Evolutionary conservation across 345 rosid genomes (phyloP), one percentile per base, ranked within the genome.

Genomic region (Murraya koenigii): DNA sequence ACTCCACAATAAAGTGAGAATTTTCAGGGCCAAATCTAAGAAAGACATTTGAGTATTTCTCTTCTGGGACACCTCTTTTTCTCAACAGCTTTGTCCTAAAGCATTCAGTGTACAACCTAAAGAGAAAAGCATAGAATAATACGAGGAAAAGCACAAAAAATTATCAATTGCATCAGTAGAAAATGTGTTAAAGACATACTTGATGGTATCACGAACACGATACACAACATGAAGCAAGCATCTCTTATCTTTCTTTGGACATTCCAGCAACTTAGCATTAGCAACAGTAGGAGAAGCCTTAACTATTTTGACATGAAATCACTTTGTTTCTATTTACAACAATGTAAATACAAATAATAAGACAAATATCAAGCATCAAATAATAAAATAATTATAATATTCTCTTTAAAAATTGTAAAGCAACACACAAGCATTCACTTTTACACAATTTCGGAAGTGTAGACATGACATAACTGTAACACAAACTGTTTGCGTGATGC

Each of bases 21-120:
- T 85, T 84, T 73, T 95, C 97, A 7, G 93, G 91, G 54, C 97
- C 97, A 86, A 87, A 95, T 30, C 97, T 94, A 7, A 95, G 92
- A 82, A 95, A 93, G 75, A 96, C 98, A 84, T 95, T 90, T 56
- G 98, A 82, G 83, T 92, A 92, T 79, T 93, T 95, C 88, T 93
- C 97, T 69, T 92, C n/a, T n/a, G n/a, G 98, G 61, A 95, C 26
- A 71, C 92, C 98, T 84, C 98, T 93, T 77, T 95, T 64, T 88
- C 98, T 91, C 90, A 92, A 76, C 75, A 95, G 74, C 82, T 90
- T 95, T 97, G 93, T 95, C 71, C 97, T 97, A 60, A 93, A 90
- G 81, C 93, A 86, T 78, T 95, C 97, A 22, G 95, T 93, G 75
- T 95, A 95, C 74, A 95, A 95, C 86, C 98, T 90, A 76, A 41